phyloP scores from a whole-genome alignment of 1,284 basidiomycete species.

The Entoloma clypeatum region DNA sequence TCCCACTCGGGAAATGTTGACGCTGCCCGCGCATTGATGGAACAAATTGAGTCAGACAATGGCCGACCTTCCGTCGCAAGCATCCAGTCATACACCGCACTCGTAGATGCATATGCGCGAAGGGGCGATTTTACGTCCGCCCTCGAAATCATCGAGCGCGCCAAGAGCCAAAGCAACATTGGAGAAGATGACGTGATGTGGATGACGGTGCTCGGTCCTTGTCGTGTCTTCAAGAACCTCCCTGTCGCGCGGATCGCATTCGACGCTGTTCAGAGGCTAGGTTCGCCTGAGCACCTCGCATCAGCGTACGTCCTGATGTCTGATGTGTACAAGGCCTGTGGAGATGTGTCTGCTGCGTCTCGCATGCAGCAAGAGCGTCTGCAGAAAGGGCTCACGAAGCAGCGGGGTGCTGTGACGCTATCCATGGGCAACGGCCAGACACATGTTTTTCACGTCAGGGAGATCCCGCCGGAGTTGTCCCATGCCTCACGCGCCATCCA shows the following conservation, averaged over 20 bases:
- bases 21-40: constrained; percentile 19
- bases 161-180: constrained; percentile 19
- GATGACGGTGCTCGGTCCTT: constrained; percentile 22
- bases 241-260: constrained; percentile 21
- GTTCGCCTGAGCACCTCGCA: constrained; percentile 21
- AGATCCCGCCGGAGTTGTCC: constrained; percentile 19
- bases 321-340: constrained; percentile 22
- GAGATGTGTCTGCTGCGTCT: constrained; percentile 17
- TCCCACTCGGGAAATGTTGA: constrained; percentile 22
- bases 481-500: constrained; percentile 17
- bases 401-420: constrained; percentile 21
- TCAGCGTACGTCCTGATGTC: constrained; percentile 22
- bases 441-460: constrained; percentile 21
- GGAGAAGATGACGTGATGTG: constrained; percentile 23
- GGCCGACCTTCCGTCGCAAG: constrained; percentile 15
- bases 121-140: constrained; percentile 22
- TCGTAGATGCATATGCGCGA: constrained; percentile 20
- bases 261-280: constrained; percentile 21
- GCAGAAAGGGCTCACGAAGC: constrained; percentile 19
- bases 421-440: constrained; percentile 21
- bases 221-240: constrained; percentile 22
- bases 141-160: constrained; percentile 21
- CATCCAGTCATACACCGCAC: constrained; percentile 21
- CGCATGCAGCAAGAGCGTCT: constrained; percentile 21
- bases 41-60: constrained; percentile 17